These are phyloP conservation scores for Phytophthora melonis DNA, from an alignment of 352 stramenopile genomes.

Conservation along the genomic window DNA sequence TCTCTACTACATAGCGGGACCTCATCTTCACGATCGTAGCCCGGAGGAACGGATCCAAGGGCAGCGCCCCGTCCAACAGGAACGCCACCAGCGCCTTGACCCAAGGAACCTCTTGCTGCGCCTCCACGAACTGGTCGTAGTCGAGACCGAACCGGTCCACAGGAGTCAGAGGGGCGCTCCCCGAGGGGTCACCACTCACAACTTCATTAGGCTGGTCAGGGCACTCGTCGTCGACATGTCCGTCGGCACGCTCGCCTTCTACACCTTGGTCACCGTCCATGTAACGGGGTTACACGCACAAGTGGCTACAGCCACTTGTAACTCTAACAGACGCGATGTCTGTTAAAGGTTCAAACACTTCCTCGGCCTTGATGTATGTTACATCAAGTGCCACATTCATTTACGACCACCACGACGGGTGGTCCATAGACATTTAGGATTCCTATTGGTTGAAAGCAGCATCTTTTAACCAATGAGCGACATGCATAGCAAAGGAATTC, in stretches of 20 bases:
- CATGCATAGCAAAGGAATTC: too few species aligned
- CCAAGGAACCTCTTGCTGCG: slow-evolving; percentile 1
- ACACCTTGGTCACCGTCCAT: background rate
- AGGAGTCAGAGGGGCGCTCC: background rate
- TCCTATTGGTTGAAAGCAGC: too few species aligned
- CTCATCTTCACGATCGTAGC: background rate
- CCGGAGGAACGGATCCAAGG: slow-evolving; percentile 12
- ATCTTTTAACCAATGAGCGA: too few species aligned
- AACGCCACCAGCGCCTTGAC: slow-evolving; percentile 10
- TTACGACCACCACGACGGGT: too few species aligned
- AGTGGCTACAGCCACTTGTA: too few species aligned
- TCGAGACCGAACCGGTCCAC: slow-evolving; percentile 5
- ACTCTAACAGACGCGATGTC: too few species aligned
- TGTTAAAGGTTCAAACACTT: too few species aligned
- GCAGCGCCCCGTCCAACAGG: background rate
- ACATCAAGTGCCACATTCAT: too few species aligned
- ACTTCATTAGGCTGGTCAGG: background rate
- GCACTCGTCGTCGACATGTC: background rate
- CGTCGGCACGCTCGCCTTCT: background rate
- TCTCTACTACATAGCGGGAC: background rate
- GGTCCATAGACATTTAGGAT: too few species aligned
- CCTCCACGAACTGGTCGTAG: background rate
- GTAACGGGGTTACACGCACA: too few species aligned
- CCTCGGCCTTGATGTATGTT: too few species aligned
- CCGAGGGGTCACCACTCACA: background rate